These are phyloP conservation scores for Fraxinus angustifolia DNA, from an alignment of 305 asterid species.

Conservation along the genomic window DNA sequence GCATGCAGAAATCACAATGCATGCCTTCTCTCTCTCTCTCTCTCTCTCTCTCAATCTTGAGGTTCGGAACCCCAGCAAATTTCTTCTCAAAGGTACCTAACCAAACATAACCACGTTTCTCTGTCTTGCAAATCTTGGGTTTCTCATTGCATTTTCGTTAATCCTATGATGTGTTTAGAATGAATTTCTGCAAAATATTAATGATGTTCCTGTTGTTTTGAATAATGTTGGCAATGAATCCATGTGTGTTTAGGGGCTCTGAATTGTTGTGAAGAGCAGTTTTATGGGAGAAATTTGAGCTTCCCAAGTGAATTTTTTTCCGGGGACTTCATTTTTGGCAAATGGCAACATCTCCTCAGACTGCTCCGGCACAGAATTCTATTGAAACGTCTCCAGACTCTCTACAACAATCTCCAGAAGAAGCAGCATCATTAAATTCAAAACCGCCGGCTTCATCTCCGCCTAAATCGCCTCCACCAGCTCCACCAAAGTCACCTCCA, in stretches of 20 bases:
- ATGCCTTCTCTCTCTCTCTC: not conserved
- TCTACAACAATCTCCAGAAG: not conserved
- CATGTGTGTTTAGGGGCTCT: not conserved
- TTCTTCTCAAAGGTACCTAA: not conserved
- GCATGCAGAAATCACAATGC: not conserved
- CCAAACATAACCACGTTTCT: not conserved
- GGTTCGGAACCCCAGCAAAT: not conserved
- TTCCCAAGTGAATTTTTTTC: not conserved
- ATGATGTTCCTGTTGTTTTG: not conserved
- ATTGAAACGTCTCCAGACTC: not conserved
- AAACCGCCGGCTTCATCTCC: constrained; percentile 14
- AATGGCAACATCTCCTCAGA: constrained; percentile 34
- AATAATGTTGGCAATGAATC: not conserved
- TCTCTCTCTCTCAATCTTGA: not conserved
- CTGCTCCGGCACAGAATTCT: constrained; percentile 19
- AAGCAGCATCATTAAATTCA: not conserved
- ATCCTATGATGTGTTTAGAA: not conserved
- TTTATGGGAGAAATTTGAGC: not conserved
- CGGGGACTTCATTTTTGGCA: constrained; percentile 21
- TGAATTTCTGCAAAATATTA: not conserved
- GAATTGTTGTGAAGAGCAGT: not conserved
- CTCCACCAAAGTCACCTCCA: constrained; percentile 18
- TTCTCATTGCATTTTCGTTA: not conserved
- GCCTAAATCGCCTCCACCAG: constrained; percentile 11
- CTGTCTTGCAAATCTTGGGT: not conserved